These are phyloP conservation scores for Conringia planisiliqua DNA, from an alignment of 345 rosid genomes.

Conservation along the genomic window DNA sequence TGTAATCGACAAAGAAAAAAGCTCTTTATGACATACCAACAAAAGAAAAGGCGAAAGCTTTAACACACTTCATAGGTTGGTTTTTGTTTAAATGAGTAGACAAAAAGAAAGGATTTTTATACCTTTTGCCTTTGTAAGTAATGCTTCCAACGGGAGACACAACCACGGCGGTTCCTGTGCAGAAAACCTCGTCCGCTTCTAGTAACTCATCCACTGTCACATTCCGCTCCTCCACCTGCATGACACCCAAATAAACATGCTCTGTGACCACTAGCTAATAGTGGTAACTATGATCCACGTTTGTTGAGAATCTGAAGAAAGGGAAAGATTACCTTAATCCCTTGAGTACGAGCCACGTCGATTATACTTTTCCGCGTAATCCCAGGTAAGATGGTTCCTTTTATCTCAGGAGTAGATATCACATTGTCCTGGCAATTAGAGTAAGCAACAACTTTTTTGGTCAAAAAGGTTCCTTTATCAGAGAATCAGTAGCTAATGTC, in stretches of 20 bases:
- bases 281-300: not conserved
- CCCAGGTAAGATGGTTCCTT: slow-evolving; percentile 37
- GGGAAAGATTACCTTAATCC: slow-evolving; percentile 47
- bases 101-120: not conserved
- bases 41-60: not conserved
- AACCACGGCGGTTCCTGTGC: slow-evolving; percentile 97
- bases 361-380: slow-evolving; percentile 58
- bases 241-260: not conserved
- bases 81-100: not conserved
- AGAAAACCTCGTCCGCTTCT: slow-evolving; percentile 92
- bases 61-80: not conserved
- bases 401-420: slow-evolving; percentile 74
- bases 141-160: slow-evolving; percentile 94
- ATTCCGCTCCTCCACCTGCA: slow-evolving; percentile 33
- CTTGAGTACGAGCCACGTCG: slow-evolving; percentile 78
- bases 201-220: slow-evolving; percentile 59
- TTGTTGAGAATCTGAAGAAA: slow-evolving; percentile 2
- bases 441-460: not conserved
- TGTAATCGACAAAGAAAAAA: not conserved
- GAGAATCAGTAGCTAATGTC: not conserved
- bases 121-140: slow-evolving; percentile 76
- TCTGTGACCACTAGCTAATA: not conserved
- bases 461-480: not conserved
- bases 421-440: slow-evolving; percentile 48
- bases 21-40: not conserved